Evolutionary conservation across 441 rosid species (phyloP).

Genomic region (Erysimum cheiri): DNA sequence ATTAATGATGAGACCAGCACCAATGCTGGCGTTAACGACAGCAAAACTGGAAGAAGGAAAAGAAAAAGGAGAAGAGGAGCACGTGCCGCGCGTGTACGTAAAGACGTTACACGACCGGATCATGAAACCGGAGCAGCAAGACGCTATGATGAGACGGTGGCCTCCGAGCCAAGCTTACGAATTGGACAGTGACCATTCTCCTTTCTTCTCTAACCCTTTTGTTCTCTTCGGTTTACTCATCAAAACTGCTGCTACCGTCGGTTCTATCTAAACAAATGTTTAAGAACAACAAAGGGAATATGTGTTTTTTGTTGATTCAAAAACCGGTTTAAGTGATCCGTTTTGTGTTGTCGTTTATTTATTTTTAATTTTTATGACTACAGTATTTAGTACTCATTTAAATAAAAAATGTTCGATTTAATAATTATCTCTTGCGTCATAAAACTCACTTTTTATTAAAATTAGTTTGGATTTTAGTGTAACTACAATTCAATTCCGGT

Average conservation of each 20-base stretch:
- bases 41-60: conserved; percentile 47
- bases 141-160: conserved; percentile 71
- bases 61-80: conserved; percentile 22
- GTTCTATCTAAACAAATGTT: conserved; percentile 30
- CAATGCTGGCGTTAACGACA: conserved; percentile 53
- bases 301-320: not conserved
- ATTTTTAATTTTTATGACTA: not conserved
- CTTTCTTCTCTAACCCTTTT: conserved; percentile 75
- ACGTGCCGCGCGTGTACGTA: conserved; percentile 61
- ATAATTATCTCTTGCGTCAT: conserved; percentile 12
- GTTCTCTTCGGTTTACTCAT: conserved; percentile 66
- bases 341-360: conserved; percentile 4
- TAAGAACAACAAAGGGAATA: not conserved
- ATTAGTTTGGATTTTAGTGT: not conserved
- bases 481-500: conserved; percentile 5
- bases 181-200: conserved; percentile 80
- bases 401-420: not conserved
- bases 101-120: conserved; percentile 63
- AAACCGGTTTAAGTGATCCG: conserved; percentile 16
- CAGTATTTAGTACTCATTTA: too few relatives aligned
- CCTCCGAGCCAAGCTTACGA: conserved; percentile 59
- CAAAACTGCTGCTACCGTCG: conserved; percentile 57
- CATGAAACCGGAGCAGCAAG: conserved; percentile 71
- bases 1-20: conserved; percentile 70
- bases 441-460: not conserved